Evolutionary conservation across 768 basidiomycete genomes (phyloP), one percentile per base, ranked within the genome.

Genomic region (Macrocybe gigantea): DNA sequence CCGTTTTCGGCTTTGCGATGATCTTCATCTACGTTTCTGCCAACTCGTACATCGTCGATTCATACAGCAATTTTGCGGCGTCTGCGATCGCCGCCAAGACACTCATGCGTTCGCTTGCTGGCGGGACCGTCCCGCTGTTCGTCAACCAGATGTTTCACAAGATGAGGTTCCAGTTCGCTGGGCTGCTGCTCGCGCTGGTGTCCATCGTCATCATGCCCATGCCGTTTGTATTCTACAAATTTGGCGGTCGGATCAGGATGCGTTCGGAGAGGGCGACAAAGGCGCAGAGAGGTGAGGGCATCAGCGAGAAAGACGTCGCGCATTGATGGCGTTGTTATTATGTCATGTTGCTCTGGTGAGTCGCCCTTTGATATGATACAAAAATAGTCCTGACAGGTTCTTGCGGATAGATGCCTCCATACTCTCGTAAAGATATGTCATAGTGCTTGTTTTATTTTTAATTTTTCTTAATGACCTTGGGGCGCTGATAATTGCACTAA

Each of bases 81-180:
- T 69, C 67, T 11, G 74, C 73, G 5, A 66, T 74, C 49, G 70
- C 72, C 1, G 73, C 73, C 9, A 72, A 72, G 49, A 73, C 74
- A 14, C 52, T 71, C 31, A 50, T 71, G 54, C 65, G 70, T 7
- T 66, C 67, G 3, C 63, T 62, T 39, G 55, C 67, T 34, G 67
- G 67, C 14, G 64, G 67, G 9, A 60, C 62, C 47, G 60, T 74
- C 14, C 70, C 69, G 8, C 59, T 74, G 22, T 74, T 66, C 51
- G 66, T 69, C 11, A 58, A 59, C 33, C 69, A 69, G 58, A 72
- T 72, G 70, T 71, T 70, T 60, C 61, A 65, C 38, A 56, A 60
- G 37, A 65, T 72, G 66, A 62, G 64, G 0, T 70, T 71, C 59
- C 71, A 72, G 52, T 71, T 53, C 11, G 69, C 68, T 12, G 68